Base-by-base conservation (phyloP, 192 early-diverging fungal genomes). In the Backusella tuberculispora region DNA sequence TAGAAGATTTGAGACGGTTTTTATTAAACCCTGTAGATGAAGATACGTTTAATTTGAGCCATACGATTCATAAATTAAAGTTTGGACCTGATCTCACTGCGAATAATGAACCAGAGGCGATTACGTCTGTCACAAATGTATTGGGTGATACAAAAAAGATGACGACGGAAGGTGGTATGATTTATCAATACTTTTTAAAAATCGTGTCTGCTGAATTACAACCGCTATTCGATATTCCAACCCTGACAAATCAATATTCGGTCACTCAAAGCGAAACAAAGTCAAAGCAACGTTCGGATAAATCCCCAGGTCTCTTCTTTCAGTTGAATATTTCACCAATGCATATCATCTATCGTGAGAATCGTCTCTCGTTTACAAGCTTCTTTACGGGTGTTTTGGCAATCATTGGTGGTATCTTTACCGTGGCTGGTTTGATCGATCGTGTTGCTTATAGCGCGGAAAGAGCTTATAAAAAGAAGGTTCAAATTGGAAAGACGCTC, bases 321-420 rank as follows among this genome's bases (percentile, higher is more conserved):
- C 92, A 94, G 77, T 94, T 90, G 84, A 96, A 99, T 45, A 99
- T 99, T 67, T 97, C 96, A 37, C 96, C 97, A 6, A 98, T 99
- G 97, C 85, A 93, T 65, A 93, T 99, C 63, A 91, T 91, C 34
- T 94, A 97, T 78, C 87, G 83, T 3, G 93, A 99, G 84, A 86
- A 88, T 65, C 85, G 88, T 48, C 89, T 91, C 69, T 94, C 96
- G 17, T 91, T 99, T 73, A 85, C 89, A n/a, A 91, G 92, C 48
- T 95, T 99, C 78, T 76, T 99, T 34, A 97, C 96, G 19, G 90
- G 92, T 38, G 85, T 96, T 12, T 96, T 96, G 73, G 96, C 95
- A 14, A 95, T 99, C 72, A 87, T 98, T 1, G 96, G 97, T 66
- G 97, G 96, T 38, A 89, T 99, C 21, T 96, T 94, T 76, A 98